A percentile compares a stretch with the other conserved stretches of the same genome.
phyloP scores from a whole-genome alignment of 305 asterid species.

The Lippia alba region DNA sequence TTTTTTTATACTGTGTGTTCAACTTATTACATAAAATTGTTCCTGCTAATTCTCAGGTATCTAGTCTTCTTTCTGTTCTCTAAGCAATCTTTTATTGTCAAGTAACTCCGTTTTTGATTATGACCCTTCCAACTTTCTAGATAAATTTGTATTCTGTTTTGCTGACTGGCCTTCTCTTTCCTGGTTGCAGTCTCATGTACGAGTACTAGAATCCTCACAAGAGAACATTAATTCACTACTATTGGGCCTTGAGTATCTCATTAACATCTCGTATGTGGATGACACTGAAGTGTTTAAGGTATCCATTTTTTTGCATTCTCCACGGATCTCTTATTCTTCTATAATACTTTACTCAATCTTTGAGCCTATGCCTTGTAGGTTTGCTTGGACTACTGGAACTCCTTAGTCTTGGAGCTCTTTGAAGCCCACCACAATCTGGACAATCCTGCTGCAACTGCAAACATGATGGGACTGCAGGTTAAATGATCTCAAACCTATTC shows the following conservation, averaged over 20 bases:
- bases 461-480: conserved; percentile 92
- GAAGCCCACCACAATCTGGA: conserved; percentile 86
- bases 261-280: conserved; percentile 89
- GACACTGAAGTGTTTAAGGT: conserved; percentile 99
- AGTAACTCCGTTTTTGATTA: no score
- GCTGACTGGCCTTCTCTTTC: conserved; percentile 30
- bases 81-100: no score
- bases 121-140: conserved; percentile 4
- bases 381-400: conserved; percentile 98
- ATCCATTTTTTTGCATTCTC: conserved; percentile 22
- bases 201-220: conserved; percentile 78
- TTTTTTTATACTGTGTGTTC: background rate
- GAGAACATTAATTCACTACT: conserved; percentile 74
- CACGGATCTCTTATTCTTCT: conserved; percentile 1
- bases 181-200: conserved; percentile 78
- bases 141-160: background rate
- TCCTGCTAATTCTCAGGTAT: no score
- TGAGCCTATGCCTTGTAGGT: conserved; percentile 56
- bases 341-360: background rate
- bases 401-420: conserved; percentile 84
- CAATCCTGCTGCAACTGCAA: conserved; percentile 67
- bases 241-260: conserved; percentile 91
- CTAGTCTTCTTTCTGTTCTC: no score
- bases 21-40: conserved; percentile 1
- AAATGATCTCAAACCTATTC: conserved; percentile 10